Evolutionary conservation across 164 flowering plant genomes (phyloP).

Genomic region (Aristolochia californica): DNA sequence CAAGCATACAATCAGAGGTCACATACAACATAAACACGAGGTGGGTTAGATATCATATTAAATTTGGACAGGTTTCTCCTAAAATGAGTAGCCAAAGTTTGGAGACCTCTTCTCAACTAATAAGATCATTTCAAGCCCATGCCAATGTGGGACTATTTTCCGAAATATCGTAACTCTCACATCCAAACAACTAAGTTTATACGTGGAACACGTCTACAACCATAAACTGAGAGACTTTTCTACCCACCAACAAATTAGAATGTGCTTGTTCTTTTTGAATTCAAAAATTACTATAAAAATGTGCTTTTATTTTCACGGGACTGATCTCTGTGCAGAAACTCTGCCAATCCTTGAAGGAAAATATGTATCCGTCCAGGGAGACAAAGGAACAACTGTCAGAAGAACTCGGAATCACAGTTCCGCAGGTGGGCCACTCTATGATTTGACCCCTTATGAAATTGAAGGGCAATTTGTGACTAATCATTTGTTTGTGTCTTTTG

Average conservation of each 20-base stretch:
- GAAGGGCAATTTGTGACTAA: neutral
- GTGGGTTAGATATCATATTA: too few relatives aligned
- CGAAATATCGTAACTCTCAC: neutral
- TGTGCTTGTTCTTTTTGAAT: neutral
- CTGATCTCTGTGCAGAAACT: constrained; percentile 36
- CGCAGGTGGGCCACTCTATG: constrained; percentile 32
- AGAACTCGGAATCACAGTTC: constrained; percentile 42
- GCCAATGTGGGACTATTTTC: too few relatives aligned
- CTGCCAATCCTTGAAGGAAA: constrained; percentile 35
- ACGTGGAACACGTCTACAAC: neutral
- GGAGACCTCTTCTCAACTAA: too few relatives aligned
- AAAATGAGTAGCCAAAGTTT: too few relatives aligned
- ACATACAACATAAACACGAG: too few relatives aligned
- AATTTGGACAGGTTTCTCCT: too few relatives aligned
- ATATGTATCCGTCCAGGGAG: constrained; percentile 52
- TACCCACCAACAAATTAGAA: neutral
- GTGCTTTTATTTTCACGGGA: neutral
- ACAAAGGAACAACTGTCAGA: constrained; percentile 44
- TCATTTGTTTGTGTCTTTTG: neutral
- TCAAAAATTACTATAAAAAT: neutral
- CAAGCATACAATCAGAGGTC: too few relatives aligned
- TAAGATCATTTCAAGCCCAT: too few relatives aligned
- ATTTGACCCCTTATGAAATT: neutral
- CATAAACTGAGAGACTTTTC: neutral
- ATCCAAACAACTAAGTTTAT: neutral